Evolutionary conservation across 306 rosid species (phyloP), one percentile per base, ranked within the genome.

Genomic region (Sphenostylis stenocarpa): DNA sequence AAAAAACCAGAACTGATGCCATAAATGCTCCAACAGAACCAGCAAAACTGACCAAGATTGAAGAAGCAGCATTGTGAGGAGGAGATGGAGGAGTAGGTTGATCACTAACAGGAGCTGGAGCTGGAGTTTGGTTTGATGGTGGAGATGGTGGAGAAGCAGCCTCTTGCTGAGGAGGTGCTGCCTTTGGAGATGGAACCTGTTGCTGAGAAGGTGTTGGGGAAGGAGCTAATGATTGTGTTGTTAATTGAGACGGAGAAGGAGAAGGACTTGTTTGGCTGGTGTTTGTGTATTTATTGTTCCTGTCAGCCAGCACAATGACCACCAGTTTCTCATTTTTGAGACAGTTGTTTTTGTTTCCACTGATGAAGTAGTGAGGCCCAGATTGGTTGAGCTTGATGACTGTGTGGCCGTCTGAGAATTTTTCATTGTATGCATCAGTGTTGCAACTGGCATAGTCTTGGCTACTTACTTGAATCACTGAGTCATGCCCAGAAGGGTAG

Each of bases 321-420:
- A 77, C 83, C 45, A 96, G 7, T 83, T 96, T 96, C 86, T 96
- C 94, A 84, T 92, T 92, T 80, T 88, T 88, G 21, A 56, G 72
- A 64, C 99, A 96, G 73, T 79, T 84, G n/a, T 89, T 89, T 80
- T 81, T 87, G 85, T 81, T 89, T 15, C 99, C 99, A 68, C 97
- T 91, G 21, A 92, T 84, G 85, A 96, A 96, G 73, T 45, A 89
- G 84, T 85, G 83, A 45, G 89, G 66, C 21, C 98, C 98, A 4
- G 98, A 89, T 61, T 80, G 65, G 7, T 15, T 55, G 39, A 92
- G 88, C 34, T 70, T 68, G 89, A 67, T 60, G 4, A 83, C 85
- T 3, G 97, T 85, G 80, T 92, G 91, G 41, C 99, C 99, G n/a
- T 89, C 96, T n/a, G 86, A 77, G 75, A 48, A 84, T 38, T 91